These are phyloP conservation scores for Parathielavia appendiculata DNA, from an alignment of 495 filamentous ascomycete genomes.

Conservation along the genomic window DNA sequence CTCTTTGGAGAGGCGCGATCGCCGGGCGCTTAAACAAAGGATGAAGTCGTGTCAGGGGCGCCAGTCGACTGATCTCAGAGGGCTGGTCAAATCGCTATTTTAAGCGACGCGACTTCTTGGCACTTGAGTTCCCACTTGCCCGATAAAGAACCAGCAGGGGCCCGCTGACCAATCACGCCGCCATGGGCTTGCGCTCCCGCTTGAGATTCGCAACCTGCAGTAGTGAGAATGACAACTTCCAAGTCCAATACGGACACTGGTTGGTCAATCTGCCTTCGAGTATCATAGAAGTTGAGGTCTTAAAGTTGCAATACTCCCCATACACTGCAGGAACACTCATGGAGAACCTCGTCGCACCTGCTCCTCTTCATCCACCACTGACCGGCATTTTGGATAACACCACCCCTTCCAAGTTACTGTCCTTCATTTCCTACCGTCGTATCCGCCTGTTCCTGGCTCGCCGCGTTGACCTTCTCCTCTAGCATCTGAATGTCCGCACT, in stretches of 20 bases:
- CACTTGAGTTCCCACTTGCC: background rate
- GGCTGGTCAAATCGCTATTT: constrained; percentile 4
- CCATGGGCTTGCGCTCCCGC: background rate
- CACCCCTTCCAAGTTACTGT: background rate
- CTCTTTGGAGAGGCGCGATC: background rate
- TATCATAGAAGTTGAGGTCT: too few species aligned
- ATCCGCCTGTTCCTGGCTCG: background rate
- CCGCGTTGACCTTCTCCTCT: constrained; percentile 22
- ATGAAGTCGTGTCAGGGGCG: background rate
- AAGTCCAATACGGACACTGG: too few species aligned
- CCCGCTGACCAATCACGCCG: background rate
- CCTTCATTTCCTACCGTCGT: background rate
- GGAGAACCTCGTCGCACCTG: too few species aligned
- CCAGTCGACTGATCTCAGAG: background rate
- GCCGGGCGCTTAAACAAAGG: constrained; percentile 10
- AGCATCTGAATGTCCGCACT: constrained; percentile 21
- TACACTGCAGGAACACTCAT: too few species aligned
- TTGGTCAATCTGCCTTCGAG: too few species aligned
- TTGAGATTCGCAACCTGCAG: too few species aligned
- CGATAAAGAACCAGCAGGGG: background rate
- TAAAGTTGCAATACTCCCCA: too few species aligned
- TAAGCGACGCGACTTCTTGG: background rate
- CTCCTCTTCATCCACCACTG: too few species aligned
- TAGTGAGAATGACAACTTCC: too few species aligned
- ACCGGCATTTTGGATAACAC: too few species aligned